Base-by-base conservation (phyloP, 148 eudicot genomes). In the Mesembryanthemum crystallinum region DNA sequence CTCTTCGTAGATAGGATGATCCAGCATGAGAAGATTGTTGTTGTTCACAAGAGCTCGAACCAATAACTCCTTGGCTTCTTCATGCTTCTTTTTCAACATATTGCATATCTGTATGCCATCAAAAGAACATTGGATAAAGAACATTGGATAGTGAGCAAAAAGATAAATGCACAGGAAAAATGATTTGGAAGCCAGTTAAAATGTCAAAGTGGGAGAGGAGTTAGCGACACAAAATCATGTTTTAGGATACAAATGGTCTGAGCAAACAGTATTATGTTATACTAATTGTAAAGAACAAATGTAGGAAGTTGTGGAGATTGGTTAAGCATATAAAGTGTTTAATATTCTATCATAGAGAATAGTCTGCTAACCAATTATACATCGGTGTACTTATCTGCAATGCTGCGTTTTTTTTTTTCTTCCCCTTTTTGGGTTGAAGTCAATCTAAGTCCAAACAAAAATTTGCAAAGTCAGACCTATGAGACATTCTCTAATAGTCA, bases 61-160 rank as follows among this genome's bases (percentile, higher is more conserved):
- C 73, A 92, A 68, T 80, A 92, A 24, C 74, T 95, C 99, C 81
- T 95, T 92, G n/a, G 99, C 96, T 84, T 92, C 98, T 55, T 90
- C 97, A 12, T 89, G 94, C 84, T 89, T 92, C 91, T 88, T 92
- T 76, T 82, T 88, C 82, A 95, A 85, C 89, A 86, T 85, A 77
- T 71, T 84, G 85, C 94, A 87, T 4, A 95, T 87, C 98, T 95
- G 92, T 78, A 80, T 39, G 67, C 54, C 49, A 73, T 9, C 7
- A 33, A 20, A 60, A 59, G 32, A 30, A 28, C 60, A 3, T 10
- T 12, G 20, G 10, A 24, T 18, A 59, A 28, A 5, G n/a, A 43
- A 24, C 8, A 20, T 29, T 24, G 0, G 24, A 55, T 5, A 59
- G 27, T 45, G 15, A 47, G 45, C n/a, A 42, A 43, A 42, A 9